Evolutionary conservation across 179 eudicot genomes (phyloP).

Genomic region (Silene noctiflora): DNA sequence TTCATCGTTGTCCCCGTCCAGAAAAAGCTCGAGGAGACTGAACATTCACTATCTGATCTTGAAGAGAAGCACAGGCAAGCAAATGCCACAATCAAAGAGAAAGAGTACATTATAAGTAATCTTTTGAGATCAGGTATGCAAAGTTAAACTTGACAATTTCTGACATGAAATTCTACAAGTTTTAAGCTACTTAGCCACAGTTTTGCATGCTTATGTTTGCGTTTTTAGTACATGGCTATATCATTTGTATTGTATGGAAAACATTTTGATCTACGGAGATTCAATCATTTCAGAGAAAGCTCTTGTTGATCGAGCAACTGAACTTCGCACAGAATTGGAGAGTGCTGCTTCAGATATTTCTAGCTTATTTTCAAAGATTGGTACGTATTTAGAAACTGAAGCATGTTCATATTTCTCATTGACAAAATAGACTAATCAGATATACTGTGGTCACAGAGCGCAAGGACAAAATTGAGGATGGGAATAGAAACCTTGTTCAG

Average conservation of each 20-base stretch:
- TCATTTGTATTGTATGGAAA: not conserved
- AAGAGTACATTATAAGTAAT: conserved; percentile 77
- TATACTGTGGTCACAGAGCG: conserved; percentile 47
- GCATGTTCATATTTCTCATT: conserved; percentile 1
- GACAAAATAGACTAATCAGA: not conserved
- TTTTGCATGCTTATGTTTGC: not conserved
- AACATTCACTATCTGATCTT: conserved; percentile 69
- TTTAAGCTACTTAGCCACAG: not conserved
- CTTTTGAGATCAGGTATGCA: conserved; percentile 84
- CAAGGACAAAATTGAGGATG: conserved; percentile 83
- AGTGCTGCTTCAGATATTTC: conserved; percentile 87
- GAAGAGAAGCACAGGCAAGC: conserved; percentile 91
- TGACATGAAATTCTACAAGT: not conserved
- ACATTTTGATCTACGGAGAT: conserved; percentile 13
- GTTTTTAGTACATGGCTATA: not conserved
- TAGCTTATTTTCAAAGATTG: conserved; percentile 75
- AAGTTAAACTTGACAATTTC: not conserved
- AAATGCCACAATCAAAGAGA: conserved; percentile 83
- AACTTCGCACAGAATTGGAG: conserved; percentile 85
- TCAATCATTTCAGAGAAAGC: conserved; percentile 64
- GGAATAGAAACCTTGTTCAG: conserved; percentile 62
- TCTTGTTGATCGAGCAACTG: conserved; percentile 83
- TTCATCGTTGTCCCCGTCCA: conserved; percentile 30
- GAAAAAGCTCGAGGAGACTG: conserved; percentile 86
- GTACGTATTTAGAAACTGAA: conserved; percentile 39